A percentile compares a stretch with the other conserved stretches of the same genome.
Conservation (phyloP, 805 yeast genomes). For the Starmerella apis region DNA sequence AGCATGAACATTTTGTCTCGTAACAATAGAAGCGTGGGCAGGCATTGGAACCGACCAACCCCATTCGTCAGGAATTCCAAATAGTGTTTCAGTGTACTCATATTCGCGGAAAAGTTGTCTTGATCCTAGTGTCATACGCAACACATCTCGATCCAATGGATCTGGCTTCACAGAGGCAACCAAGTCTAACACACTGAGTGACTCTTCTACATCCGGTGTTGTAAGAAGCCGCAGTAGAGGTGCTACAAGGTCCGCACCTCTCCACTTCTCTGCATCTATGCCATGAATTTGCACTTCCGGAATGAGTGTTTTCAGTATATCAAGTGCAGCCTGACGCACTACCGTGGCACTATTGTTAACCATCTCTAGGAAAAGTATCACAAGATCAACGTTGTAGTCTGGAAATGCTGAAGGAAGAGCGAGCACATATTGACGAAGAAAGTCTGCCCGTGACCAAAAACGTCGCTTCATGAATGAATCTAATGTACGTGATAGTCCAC, state of each 20-base stretch:
- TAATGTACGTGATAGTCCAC: conserved; percentile 55
- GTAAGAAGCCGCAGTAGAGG: conserved; percentile 70
- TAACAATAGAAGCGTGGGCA: conserved; percentile 73
- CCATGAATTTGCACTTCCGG: conserved; percentile 70
- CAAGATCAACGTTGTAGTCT: conserved; percentile 57
- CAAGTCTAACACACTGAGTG: conserved; percentile 81
- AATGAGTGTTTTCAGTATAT: conserved; percentile 58
- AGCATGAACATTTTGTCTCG: conserved; percentile 89
- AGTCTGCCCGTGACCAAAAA: conserved; percentile 85
- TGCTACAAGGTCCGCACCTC: conserved; percentile 90
- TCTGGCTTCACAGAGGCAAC: conserved; percentile 79
- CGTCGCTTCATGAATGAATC: conserved; percentile 65
- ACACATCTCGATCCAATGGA: conserved; percentile 78
- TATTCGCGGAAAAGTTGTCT: conserved; percentile 65
- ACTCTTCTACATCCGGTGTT: conserved; percentile 81
- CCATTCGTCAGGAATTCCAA: conserved; percentile 87
- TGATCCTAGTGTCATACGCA: conserved; percentile 85
- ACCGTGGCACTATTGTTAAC: conserved; percentile 65
- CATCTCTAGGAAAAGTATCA: conserved; percentile 67
- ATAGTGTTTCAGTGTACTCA: conserved; percentile 76
- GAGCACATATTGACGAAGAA: conserved; percentile 66
- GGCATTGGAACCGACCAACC: conserved; percentile 99
- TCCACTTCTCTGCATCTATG: conserved; percentile 57
- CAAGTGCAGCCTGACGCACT: conserved; percentile 75
- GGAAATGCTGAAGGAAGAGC: conserved; percentile 65